Conservation (phyloP, 2,329 filamentous ascomycete species). For the Claviceps sp. region DNA sequence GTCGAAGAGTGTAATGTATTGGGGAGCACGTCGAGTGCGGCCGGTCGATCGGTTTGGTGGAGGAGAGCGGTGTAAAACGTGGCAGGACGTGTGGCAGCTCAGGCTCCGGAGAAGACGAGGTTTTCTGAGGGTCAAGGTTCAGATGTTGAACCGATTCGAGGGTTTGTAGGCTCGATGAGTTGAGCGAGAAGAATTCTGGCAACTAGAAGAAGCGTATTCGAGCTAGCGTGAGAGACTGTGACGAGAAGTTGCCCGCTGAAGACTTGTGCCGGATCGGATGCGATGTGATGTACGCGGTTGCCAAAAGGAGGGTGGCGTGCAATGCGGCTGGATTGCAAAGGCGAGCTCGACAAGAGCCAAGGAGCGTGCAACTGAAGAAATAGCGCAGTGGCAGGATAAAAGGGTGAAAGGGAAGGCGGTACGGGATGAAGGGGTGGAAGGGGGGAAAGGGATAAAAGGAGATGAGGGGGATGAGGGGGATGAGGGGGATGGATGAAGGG, state of each 20-base stretch:
- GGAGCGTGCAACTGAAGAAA: slow-evolving; percentile 20
- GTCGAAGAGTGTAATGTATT: background rate
- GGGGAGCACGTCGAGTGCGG: slow-evolving; percentile 29
- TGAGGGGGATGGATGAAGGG: slow-evolving; percentile 21
- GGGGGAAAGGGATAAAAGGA: background rate
- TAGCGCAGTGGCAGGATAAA: slow-evolving; percentile 20
- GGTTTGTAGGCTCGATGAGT: background rate
- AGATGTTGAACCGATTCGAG: too few species aligned
- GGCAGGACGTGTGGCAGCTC: background rate
- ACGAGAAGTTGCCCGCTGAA: slow-evolving; percentile 7
- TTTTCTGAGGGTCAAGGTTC: too few species aligned
- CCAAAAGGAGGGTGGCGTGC: slow-evolving; percentile 24
- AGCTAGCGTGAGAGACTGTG: slow-evolving; percentile 9
- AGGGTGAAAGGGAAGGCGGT: slow-evolving; percentile 26
- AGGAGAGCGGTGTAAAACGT: background rate
- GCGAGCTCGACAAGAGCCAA: slow-evolving; percentile 21
- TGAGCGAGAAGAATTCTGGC: background rate
- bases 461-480: slow-evolving; percentile 21
- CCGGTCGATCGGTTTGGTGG: slow-evolving; percentile 4
- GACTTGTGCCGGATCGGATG: slow-evolving; percentile 3
- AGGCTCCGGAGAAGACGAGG: background rate
- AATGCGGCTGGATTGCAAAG: slow-evolving; percentile 13
- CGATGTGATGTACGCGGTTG: slow-evolving; percentile 15
- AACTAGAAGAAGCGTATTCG: background rate
- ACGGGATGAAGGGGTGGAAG: slow-evolving; percentile 29